Conservation (phyloP, 2,329 filamentous ascomycete genomes). For the Aspergillus phoenicis region DNA sequence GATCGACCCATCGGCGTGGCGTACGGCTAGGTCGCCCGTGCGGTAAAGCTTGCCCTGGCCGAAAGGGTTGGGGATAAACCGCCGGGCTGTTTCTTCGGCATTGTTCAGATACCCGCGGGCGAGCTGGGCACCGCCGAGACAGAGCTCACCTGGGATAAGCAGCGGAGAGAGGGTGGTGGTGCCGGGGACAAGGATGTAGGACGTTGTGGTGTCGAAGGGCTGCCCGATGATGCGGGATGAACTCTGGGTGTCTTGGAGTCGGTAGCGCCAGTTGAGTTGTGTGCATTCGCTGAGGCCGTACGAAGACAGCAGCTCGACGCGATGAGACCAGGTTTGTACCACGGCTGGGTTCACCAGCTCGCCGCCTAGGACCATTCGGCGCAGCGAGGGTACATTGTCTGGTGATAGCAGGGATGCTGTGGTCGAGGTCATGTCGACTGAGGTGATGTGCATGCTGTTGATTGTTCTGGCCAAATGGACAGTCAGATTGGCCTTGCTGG, state of each 20-base stretch:
- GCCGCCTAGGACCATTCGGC: constrained; percentile 17
- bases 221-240: constrained; percentile 12
- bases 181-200: constrained; percentile 16
- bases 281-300: constrained; percentile 25
- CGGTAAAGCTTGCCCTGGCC: constrained; percentile 19
- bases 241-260: background rate
- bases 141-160: constrained; percentile 17
- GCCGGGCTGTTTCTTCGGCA: constrained; percentile 1
- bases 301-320: constrained; percentile 17
- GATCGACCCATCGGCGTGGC: constrained; percentile 14
- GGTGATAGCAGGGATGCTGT: constrained; percentile 13
- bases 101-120: constrained; percentile 17
- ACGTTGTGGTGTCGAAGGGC: constrained; percentile 17
- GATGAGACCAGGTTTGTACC: constrained; percentile 12
- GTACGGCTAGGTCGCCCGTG: constrained; percentile 24
- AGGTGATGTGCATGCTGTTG: constrained; percentile 14
- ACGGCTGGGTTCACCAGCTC: constrained; percentile 13
- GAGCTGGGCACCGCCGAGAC: constrained; percentile 17
- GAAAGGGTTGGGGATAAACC: constrained; percentile 18
- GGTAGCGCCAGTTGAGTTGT: constrained; percentile 16
- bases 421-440: constrained; percentile 17
- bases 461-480: constrained; percentile 8
- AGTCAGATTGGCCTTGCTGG: constrained; percentile 8
- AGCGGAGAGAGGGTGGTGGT: constrained; percentile 15
- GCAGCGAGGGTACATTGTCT: constrained; percentile 10